Conservation (phyloP, 192 early-diverging fungal genomes). For the Geranomyces variabilis region DNA sequence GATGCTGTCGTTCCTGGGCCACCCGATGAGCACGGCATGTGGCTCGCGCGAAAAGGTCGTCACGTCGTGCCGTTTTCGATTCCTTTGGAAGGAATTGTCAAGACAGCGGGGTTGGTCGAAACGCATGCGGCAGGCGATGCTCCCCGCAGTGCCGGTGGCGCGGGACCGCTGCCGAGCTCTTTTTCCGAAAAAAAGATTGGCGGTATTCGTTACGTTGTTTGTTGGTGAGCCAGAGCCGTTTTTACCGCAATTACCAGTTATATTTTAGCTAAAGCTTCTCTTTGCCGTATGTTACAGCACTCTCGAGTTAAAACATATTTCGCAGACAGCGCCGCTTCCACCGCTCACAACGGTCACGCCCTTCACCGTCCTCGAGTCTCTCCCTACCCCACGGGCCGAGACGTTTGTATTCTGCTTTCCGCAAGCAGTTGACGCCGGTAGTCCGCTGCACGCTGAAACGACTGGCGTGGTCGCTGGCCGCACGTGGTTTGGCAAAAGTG, state of each 20-base stretch:
- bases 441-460: constrained; percentile 22
- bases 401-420: constrained; percentile 16
- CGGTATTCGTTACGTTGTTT: constrained; percentile 52
- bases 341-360: constrained; percentile 33
- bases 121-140: constrained; percentile 1
- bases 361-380: constrained; percentile 41
- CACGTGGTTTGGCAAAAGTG: constrained; percentile 39
- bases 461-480: constrained; percentile 18
- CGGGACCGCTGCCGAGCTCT: constrained; percentile 43
- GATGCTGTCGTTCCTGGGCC: constrained; percentile 48
- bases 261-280: too few species aligned
- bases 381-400: background rate
- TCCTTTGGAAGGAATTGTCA: constrained; percentile 6
- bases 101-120: background rate
- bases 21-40: constrained; percentile 61
- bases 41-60: constrained; percentile 43
- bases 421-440: constrained; percentile 13
- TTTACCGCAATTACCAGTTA: too few species aligned
- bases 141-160: background rate
- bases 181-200: constrained; percentile 46
- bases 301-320: constrained; percentile 38
- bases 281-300: background rate
- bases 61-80: constrained; percentile 42
- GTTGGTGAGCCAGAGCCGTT: constrained; percentile 32
- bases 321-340: constrained; percentile 13